Evolutionary conservation across 2,329 filamentous ascomycete species (phyloP), one percentile per base, ranked within the genome.

Genomic region (Pseudogymnoascus sp.): DNA sequence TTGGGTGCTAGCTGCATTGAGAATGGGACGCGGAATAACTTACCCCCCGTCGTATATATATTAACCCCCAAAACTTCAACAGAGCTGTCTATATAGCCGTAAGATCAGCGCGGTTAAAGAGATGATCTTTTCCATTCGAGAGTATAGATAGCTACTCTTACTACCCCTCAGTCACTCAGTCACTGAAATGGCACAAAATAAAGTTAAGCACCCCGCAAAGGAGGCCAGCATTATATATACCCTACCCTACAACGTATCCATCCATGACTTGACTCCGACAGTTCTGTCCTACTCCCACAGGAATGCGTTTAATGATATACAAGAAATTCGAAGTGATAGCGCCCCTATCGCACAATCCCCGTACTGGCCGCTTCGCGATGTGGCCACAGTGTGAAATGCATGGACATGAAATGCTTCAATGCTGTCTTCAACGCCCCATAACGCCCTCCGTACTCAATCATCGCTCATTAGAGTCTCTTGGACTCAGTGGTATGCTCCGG

Each of bases 271-370:
- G 50, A 56, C 50, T 56, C 50, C 50, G 7, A 33, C 50, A 56
- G 11, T 17, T n/a, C 17, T 21, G 50, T 33, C 29, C 50, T 56
- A 56, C 50, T 56, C 50, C 17, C 17, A 56, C 50, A 56, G 29
- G 17, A 56, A 56, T 56, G 29, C 50, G 50, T 33, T 56, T 56
- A 56, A 56, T 33, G n/a, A 56, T 56, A 56, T 56, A 56, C 50
- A 56, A 56, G 50, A 56, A 56, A 56, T 56, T 56, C 7, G 50
- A 56, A 56, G 9, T 26, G 13, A 33, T 33, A 56, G 50, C 50
- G 29, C 50, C 29, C 50, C 50, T 21, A 21, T 21, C 29, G 29
- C 50, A 53, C 46, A 53, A 31, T 9, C n/a, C 50, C 29, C 29
- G 11, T 33, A 33, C 29, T 33, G 50, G 33, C 50, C 10, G 50